Percentiles rank a stretch among this genome's conserved stretches.
phyloP scores from a whole-genome alignment of 75 land plant species.

The Azolla pinnata region DNA sequence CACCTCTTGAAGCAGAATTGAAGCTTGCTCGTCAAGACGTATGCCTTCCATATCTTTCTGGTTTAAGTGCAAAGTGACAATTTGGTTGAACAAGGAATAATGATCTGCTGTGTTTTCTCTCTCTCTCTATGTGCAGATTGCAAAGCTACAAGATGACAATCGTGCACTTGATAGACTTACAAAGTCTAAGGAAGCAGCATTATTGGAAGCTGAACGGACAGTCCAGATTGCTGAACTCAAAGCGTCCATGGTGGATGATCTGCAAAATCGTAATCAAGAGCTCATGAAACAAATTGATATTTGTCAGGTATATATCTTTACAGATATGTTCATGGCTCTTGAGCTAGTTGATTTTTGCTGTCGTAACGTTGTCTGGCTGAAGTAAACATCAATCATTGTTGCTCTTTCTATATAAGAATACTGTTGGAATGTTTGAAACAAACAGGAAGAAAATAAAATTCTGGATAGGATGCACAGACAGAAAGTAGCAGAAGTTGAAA shows the following conservation, averaged over 20 bases:
- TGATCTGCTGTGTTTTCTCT: too few relatives aligned
- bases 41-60: too few relatives aligned
- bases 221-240: conserved; percentile 75
- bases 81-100: too few relatives aligned
- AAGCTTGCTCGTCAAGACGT: conserved; percentile 86
- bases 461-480: conserved; percentile 91
- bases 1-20: conserved; percentile 89
- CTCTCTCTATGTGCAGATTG: conserved; percentile 55
- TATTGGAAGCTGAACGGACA: conserved; percentile 89
- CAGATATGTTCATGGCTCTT: too few relatives aligned
- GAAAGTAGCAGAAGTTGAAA: conserved; percentile 95
- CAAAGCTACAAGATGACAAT: conserved; percentile 85
- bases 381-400: not conserved
- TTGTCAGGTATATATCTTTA: conserved; percentile 98
- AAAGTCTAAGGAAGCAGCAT: conserved; percentile 89
- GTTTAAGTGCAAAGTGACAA: too few relatives aligned
- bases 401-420: too few relatives aligned
- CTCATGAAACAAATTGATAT: conserved; percentile 94
- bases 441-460: conserved; percentile 90
- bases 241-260: conserved; percentile 88
- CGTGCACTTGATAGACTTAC: conserved; percentile 88
- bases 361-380: not conserved
- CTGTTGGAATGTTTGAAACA: too few relatives aligned
- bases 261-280: conserved; percentile 90
- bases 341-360: too few relatives aligned